Percentiles rank a stretch among this genome's conserved stretches.
Conservation (phyloP, 1,284 basidiomycete species). For the Moniliella sp. region DNA sequence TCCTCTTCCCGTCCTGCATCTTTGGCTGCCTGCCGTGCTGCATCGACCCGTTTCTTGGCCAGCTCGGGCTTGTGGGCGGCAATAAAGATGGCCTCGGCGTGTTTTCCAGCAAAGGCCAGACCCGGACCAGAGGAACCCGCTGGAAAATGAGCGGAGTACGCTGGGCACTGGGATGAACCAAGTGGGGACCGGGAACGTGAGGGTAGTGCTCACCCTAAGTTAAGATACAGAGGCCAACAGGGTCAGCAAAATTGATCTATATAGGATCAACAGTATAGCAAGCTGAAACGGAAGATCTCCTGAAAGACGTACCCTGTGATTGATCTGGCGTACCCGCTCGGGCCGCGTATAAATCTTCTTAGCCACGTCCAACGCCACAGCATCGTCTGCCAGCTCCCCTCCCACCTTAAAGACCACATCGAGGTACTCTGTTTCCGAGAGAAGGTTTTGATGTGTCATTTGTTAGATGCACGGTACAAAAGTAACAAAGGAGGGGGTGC, state of each 20-base stretch:
- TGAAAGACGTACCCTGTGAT: slow-evolving; percentile 16
- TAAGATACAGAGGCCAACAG: too few relatives aligned
- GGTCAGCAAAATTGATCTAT: too few relatives aligned
- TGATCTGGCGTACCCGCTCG: slow-evolving; percentile 21
- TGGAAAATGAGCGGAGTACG: slow-evolving; percentile 31
- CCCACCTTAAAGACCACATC: slow-evolving; percentile 34
- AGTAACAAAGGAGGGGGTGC: too few relatives aligned
- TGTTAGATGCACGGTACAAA: too few relatives aligned
- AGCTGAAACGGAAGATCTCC: too few relatives aligned
- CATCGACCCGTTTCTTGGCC: slow-evolving; percentile 21
- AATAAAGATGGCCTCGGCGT: slow-evolving; percentile 35
- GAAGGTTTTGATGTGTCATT: too few relatives aligned
- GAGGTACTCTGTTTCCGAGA: too few relatives aligned
- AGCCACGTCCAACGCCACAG: slow-evolving; percentile 15
- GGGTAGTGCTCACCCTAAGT: slow-evolving; percentile 13
- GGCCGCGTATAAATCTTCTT: slow-evolving; percentile 22
- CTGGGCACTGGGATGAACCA: slow-evolving; percentile 31
- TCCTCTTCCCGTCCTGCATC: slow-evolving; percentile 20
- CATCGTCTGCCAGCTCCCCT: slow-evolving; percentile 33
- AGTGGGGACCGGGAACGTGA: slow-evolving; percentile 27
- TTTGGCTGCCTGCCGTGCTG: slow-evolving; percentile 10
- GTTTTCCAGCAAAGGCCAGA: slow-evolving; percentile 29
- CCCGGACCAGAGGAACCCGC: slow-evolving; percentile 27
- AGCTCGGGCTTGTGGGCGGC: slow-evolving; percentile 20
- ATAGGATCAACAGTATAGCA: too few relatives aligned